phyloP scores from a whole-genome alignment of 1,139 yeast species.

The Kodamaea fungicola region DNA sequence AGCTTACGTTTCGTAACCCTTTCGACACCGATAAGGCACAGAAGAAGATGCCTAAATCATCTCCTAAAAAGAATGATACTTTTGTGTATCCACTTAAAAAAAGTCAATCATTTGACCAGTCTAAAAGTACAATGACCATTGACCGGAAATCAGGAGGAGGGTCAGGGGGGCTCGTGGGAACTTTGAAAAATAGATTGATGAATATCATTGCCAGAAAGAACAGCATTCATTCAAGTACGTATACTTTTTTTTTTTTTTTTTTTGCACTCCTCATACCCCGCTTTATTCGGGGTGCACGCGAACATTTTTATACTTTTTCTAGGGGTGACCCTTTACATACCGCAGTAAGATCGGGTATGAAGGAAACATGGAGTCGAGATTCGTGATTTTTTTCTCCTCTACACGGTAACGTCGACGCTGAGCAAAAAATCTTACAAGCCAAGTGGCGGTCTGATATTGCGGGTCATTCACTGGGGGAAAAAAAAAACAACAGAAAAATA shows the following conservation, averaged over 20 bases:
- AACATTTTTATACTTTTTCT: too few species aligned
- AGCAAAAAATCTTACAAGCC: too few species aligned
- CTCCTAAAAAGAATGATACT: too few species aligned
- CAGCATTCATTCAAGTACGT: slow-evolving; percentile 40
- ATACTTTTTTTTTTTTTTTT: slow-evolving; percentile 14
- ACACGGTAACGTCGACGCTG: too few species aligned
- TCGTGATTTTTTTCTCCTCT: too few species aligned
- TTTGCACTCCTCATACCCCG: slow-evolving; percentile 4
- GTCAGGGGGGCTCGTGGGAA: slow-evolving; percentile 6
- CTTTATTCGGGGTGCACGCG: neutral
- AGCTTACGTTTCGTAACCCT: slow-evolving; percentile 7
- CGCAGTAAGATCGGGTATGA: too few species aligned
- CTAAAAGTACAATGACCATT: slow-evolving; percentile 34
- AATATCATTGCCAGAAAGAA: slow-evolving; percentile 19
- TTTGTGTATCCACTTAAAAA: slow-evolving; percentile 10
- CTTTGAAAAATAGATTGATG: slow-evolving; percentile 15
- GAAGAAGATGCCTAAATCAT: too few species aligned
- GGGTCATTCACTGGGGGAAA: slow-evolving; percentile 1
- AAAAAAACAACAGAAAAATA: slow-evolving; percentile 1
- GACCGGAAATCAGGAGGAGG: slow-evolving; percentile 15
- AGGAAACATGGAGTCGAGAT: too few species aligned
- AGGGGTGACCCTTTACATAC: too few species aligned
- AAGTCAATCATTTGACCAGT: slow-evolving; percentile 35
- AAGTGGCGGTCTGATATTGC: too few species aligned
- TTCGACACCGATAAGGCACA: slow-evolving; percentile 2